Base-by-base conservation (phyloP, 2,329 filamentous ascomycete genomes). In the Xenosphaeropsis pyriputrescens region DNA sequence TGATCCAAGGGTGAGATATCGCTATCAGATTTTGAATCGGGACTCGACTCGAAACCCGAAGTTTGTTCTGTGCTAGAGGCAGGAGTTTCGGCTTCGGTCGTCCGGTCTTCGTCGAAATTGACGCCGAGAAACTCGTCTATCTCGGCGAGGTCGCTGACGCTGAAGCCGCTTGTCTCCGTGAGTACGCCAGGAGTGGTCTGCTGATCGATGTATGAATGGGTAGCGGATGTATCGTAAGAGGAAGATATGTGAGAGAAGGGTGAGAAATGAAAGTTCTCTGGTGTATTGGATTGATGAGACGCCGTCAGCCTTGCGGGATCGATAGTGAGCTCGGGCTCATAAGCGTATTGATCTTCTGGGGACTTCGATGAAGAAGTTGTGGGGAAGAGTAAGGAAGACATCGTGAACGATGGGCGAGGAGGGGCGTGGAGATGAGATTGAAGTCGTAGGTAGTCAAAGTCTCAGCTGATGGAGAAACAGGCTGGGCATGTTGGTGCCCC, bases 121-220 rank as follows among this genome's bases (percentile, higher is more conserved):
- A 55, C 52, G 8, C 52, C 52, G 31, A 52, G 50, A 46, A 52
- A 56, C 19, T 47, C 46, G 42, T 56, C 50, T 18, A 46, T 29
- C 6, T 52, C 49, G 36, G 46, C 47, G 39, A 48, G 44, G 18
- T 55, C 51, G 38, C 38, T 37, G 26, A 40, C 41, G 34, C 38
- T 40, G 29, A 36, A 36, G 38, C 51, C 38, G 35, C 38, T 29
- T 12, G 37, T 37, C 16, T 40, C 38, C 8, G 38, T 38, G 35
- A 14, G 29, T 16, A 32, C 12, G 14, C 37, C 30, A 13, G 16
- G 34, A n/a, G 38, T 19, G 6, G 38, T 37, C 22, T 26, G 22
- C 22, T 26, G 22, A 3, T 26, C 22, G 8, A 29, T 16, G 29
- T 30, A 36, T 16, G 26, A 36, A 14, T 14, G 13, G 5, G 37